Conservation (phyloP, 352 stramenopile genomes). For the Globisporangium alternatum region DNA sequence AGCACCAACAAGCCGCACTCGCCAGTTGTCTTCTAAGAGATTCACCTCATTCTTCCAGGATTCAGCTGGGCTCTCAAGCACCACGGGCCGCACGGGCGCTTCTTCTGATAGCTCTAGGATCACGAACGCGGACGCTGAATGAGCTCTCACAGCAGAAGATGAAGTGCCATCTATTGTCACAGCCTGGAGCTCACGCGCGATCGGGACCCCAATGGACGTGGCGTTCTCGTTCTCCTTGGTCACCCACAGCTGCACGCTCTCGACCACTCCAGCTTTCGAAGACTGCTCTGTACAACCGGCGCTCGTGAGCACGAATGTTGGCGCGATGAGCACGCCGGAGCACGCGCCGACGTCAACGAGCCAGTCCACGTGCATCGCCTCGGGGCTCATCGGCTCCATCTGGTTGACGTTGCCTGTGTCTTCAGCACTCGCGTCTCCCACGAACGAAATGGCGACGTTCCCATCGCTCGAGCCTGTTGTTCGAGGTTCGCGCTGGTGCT, state of each 20-base stretch:
- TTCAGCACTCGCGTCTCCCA: background rate
- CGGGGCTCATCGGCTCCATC: background rate
- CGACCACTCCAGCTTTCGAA: background rate
- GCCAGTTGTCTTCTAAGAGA: background rate
- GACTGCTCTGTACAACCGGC: background rate
- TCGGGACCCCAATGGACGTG: background rate
- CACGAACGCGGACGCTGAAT: background rate
- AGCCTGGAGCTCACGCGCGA: background rate
- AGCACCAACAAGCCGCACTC: background rate
- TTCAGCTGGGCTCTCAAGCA: background rate
- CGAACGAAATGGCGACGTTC: background rate
- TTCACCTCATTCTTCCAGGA: background rate
- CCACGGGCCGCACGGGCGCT: background rate
- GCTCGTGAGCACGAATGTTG: conserved; percentile 5
- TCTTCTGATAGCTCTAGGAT: background rate
- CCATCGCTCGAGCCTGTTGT: background rate
- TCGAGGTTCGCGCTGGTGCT: too few species aligned
- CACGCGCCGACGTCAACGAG: background rate
- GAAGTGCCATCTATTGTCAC: background rate
- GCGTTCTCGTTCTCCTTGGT: background rate
- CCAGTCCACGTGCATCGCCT: background rate
- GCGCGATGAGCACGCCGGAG: conserved; percentile 6
- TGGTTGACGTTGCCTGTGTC: background rate
- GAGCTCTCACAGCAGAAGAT: background rate
- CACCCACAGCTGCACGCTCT: background rate